phyloP scores from a whole-genome alignment of 73 alveolate species.

The Symbiodinium natans region DNA sequence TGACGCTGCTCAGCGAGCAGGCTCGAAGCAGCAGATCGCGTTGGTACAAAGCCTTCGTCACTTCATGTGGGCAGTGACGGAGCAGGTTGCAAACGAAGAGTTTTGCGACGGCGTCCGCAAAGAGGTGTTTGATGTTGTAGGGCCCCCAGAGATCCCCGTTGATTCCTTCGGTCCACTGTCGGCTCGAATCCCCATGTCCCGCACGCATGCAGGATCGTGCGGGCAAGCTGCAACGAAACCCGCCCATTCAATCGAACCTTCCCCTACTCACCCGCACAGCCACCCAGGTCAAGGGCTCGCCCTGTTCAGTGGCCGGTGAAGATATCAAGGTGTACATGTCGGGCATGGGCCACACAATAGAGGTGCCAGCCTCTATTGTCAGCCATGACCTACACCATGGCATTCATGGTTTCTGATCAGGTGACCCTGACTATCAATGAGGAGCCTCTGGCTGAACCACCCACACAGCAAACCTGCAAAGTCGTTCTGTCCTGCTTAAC shows the following conservation, averaged over 20 bases:
- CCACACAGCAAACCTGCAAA: too few relatives aligned
- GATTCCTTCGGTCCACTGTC: too few relatives aligned
- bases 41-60: neutral
- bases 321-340: constrained; percentile 78
- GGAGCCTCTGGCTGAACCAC: neutral
- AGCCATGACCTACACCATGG: neutral
- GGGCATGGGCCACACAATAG: constrained; percentile 75
- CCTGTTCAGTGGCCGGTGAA: constrained; percentile 51
- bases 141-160: neutral
- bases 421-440: neutral
- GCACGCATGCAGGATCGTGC: too few relatives aligned
- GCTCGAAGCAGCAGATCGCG: neutral
- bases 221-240: too few relatives aligned
- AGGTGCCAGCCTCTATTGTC: neutral
- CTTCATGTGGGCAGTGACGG: too few relatives aligned
- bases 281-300: constrained; percentile 28
- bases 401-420: neutral
- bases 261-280: neutral
- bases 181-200: too few relatives aligned
- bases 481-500: neutral
- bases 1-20: constrained; percentile 55
- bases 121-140: constrained; percentile 17
- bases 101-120: constrained; percentile 48
- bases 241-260: too few relatives aligned
- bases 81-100: constrained; percentile 26